Evolutionary conservation across 1,139 yeast species (phyloP), one percentile per base, ranked within the genome.

Genomic region (Magnusiomyces fungicola): DNA sequence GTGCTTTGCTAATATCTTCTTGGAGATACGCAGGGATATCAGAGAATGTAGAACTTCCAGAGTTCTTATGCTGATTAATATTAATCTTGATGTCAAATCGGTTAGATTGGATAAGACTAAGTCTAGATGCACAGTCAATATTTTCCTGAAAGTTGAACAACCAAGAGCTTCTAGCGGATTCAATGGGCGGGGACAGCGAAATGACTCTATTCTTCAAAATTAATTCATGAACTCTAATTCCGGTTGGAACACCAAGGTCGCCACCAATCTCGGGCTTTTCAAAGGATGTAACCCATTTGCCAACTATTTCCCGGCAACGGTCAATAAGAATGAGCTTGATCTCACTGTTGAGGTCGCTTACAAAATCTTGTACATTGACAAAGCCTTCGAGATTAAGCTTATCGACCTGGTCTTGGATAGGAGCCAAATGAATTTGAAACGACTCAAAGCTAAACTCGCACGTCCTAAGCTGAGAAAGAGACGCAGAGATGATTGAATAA

Each of bases 191-290:
- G 0, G 61, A 53, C 3, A 80, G 62, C 0, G 60, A 53, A 45
- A 83, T 70, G 0, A 66, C 58, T 43, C 75, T 76, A 50, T 76
- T 74, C 43, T 67, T 69, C 21, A 77, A 66, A 0, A 65, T 52
- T 1, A 82, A 63, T 2, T 65, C 68, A 56, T 76, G 81, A 0
- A 52, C 53, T 14, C 50, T 48, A n/a, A 49, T 25, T 2, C 41
- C 30, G 24, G 51, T 48, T 14, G 56, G 52, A 40, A 49, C 42
- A 1, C 57, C 57, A 40, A 55, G 45, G 24, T 7, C 27, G 18
- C 48, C 48, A 21, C 49, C 50, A 43, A 16, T 33, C 21, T 51
- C 55, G 2, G 54, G 53, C 10, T 50, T 50, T n/a, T 53, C 51
- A 46, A 65, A 62, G 5, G 48, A 43, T 1, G 52, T 46, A 1